Conservation (phyloP, 2,329 filamentous ascomycete genomes). For the Hawksworthiomyces lignivorus region DNA sequence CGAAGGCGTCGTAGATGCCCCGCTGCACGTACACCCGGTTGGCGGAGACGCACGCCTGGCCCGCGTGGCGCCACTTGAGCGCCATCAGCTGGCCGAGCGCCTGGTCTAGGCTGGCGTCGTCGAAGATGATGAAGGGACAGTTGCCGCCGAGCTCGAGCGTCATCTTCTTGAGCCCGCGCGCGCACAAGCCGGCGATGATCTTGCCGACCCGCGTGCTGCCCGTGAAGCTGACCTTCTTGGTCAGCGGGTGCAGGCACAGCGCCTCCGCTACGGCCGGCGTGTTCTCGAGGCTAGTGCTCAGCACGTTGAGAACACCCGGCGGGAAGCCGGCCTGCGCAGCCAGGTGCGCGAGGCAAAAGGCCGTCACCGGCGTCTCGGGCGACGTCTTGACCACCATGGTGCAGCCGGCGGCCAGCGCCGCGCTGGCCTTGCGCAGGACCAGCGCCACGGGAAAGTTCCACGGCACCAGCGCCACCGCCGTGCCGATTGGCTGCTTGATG, state of each 20-base stretch:
- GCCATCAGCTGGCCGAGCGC: conserved; percentile 40
- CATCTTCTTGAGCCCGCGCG: conserved; percentile 59
- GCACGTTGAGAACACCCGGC: conserved; percentile 55
- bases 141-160: conserved; percentile 68
- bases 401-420: conserved; percentile 63
- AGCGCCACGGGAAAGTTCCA: conserved; percentile 67
- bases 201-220: conserved; percentile 64
- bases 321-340: conserved; percentile 67
- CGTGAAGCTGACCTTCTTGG: conserved; percentile 67
- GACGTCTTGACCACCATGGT: conserved; percentile 68
- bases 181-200: conserved; percentile 56
- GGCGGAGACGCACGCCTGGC: conserved; percentile 58
- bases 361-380: conserved; percentile 68
- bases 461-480: conserved; percentile 59
- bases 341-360: conserved; percentile 60
- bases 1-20: conserved; percentile 45
- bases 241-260: conserved; percentile 35
- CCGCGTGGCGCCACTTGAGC: conserved; percentile 43
- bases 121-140: conserved; percentile 57
- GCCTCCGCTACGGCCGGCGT: conserved; percentile 38
- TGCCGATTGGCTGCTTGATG: conserved; percentile 68
- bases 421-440: conserved; percentile 55
- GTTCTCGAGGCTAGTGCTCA: conserved; percentile 36
- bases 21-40: conserved; percentile 59
- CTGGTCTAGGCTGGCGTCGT: conserved; percentile 58